phyloP scores from a whole-genome alignment of 176 grass and related monocot genomes.

The Juncus inflexus region DNA sequence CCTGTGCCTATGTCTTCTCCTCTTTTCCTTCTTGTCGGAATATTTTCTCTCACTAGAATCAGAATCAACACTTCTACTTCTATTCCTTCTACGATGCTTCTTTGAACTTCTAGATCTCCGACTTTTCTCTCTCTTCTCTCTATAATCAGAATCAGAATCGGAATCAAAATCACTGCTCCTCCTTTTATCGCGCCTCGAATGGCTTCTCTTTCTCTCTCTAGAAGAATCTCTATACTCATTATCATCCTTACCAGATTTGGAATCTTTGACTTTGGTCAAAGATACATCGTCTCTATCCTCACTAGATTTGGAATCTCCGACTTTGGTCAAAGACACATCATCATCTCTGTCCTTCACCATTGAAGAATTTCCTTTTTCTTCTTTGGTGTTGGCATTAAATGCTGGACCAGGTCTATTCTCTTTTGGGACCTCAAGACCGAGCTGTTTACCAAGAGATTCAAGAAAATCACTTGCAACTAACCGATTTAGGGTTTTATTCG shows the following conservation, averaged over 20 bases:
- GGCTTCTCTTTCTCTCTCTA: conserved; percentile 53
- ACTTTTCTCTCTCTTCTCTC: conserved; percentile 24
- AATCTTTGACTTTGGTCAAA: conserved; percentile 22
- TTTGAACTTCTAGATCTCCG: conserved; percentile 33
- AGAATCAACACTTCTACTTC: conserved; percentile 27
- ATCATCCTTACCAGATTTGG: conserved; percentile 7
- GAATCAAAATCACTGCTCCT: conserved; percentile 44
- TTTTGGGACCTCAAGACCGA: conserved; percentile 79
- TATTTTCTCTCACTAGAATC: conserved; percentile 55
- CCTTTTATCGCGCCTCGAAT: conserved; percentile 39
- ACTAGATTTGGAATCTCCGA: conserved; percentile 24
- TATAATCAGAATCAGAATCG: conserved; percentile 29
- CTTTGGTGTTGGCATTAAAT: conserved; percentile 29
- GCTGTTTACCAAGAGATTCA: conserved; percentile 90
- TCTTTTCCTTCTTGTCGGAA: conserved; percentile 42
- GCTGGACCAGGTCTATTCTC: conserved; percentile 40
- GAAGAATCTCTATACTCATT: conserved; percentile 30
- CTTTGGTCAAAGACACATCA: conserved; percentile 21
- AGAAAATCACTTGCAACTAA: conserved; percentile 92
- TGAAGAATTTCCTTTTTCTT: conserved; percentile 21
- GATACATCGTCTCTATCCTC: conserved; percentile 16
- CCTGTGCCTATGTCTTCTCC: conserved; percentile 46
- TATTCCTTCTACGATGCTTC: conserved; percentile 40
- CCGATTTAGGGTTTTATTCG: conserved; percentile 83
- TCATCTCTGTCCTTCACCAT: conserved; percentile 23